Base-by-base conservation (phyloP, 1,284 basidiomycete genomes). In the Phaffia rhodozyma region DNA sequence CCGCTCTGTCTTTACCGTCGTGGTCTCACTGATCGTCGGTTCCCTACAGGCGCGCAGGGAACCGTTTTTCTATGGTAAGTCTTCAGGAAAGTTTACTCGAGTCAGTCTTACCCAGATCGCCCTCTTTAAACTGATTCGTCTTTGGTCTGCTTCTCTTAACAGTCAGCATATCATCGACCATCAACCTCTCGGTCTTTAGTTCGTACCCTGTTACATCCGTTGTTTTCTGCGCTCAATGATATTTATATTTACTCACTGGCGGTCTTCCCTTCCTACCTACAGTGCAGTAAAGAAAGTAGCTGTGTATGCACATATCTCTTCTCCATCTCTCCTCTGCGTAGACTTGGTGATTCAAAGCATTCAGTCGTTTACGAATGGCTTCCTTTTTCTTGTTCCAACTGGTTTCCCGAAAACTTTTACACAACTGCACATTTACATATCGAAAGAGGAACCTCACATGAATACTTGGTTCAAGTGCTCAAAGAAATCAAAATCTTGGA, bases 241-340 rank as follows among this genome's bases (percentile, higher is more conserved):
- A 49, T 27, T 23, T n/a, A 43, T 55, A 5, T 56, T 9, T 38
- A 52, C 21, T 58, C 55, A 54, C 11, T 49, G 49, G 34, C 43
- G 56, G 84, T 86, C 84, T 69, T 92, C 91, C 13, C 38, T 16
- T 43, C 13, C 13, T 7, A 16, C 38, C 13, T 43, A 43, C 38
- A 43, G 38, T 72, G 92, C 92, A 0, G 88, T 97, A 60, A 97
- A 97, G 78, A 96, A 94, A 74, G 90, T 97, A 47, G 91, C 91
- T 0, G 87, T 97, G 38, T 43, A 43, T 43, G 38, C 13, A 43
- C 13, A 43, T 43, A 43, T 43, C 38, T 43, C 38, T 43, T 43
- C 13, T 43, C 16, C 38, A 43, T 5, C 13, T 16, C 38, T 43
- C 16, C 38, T 43, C 13, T 43, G 38, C 5, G 38, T 43, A 16